Percentiles rank a stretch among this genome's conserved stretches.
phyloP scores from a whole-genome alignment of 768 basidiomycete species.

The Hericium erinaceus region DNA sequence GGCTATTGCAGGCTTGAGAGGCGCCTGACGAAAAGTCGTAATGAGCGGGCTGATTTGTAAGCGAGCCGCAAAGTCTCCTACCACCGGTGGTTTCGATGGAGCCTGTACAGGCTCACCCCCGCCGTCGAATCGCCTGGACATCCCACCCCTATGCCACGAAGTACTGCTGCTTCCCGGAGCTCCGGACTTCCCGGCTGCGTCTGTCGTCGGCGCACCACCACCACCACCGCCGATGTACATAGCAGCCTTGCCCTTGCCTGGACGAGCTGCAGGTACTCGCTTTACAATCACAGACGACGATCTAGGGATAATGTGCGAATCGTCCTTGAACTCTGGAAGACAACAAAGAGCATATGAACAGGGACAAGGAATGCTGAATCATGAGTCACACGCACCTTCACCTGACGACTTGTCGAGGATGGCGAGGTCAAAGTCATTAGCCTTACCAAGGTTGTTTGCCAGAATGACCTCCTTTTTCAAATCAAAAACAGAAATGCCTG shows the following conservation, averaged over 20 bases:
- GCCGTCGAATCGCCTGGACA: slow-evolving; percentile 87
- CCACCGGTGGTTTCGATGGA: neutral
- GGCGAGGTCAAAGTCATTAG: slow-evolving; percentile 92
- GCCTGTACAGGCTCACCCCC: neutral
- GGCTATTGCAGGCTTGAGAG: slow-evolving; percentile 28
- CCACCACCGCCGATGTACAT: slow-evolving; percentile 53
- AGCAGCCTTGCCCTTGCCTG: slow-evolving; percentile 75
- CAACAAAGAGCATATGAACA: neutral
- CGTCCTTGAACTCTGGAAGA: slow-evolving; percentile 77
- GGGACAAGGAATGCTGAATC: neutral
- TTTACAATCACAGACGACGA: slow-evolving; percentile 93
- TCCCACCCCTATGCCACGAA: slow-evolving; percentile 55
- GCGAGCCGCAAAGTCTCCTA: neutral
- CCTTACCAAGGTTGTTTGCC: slow-evolving; percentile 92
- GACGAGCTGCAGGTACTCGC: slow-evolving; percentile 72
- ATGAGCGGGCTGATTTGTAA: neutral
- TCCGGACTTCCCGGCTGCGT: slow-evolving; percentile 19
- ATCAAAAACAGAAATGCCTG: slow-evolving; percentile 98
- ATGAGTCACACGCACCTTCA: slow-evolving; percentile 53
- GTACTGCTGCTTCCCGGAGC: slow-evolving; percentile 15
- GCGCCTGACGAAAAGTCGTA: slow-evolving; percentile 17
- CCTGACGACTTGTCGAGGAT: slow-evolving; percentile 78
- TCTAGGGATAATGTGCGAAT: slow-evolving; percentile 83
- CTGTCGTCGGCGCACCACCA: slow-evolving; percentile 36
- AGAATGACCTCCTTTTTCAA: slow-evolving; percentile 97